Conservation (phyloP, 768 basidiomycete genomes). For the Phaeolepiota aurea region DNA sequence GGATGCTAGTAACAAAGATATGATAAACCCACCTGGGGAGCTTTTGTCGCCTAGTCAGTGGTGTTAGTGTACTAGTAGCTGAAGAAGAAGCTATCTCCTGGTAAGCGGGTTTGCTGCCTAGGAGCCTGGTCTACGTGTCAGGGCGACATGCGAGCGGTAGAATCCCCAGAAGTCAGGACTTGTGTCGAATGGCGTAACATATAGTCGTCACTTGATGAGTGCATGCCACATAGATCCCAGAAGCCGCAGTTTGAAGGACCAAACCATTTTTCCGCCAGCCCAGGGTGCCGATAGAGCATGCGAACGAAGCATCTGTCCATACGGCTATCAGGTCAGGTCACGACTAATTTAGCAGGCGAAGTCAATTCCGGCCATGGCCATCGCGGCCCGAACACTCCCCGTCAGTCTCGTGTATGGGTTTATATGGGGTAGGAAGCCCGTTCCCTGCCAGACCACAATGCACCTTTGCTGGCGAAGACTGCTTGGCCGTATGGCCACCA, state of each 20-base stretch:
- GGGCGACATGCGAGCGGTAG: conserved; percentile 22
- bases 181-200: conserved; percentile 14
- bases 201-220: conserved; percentile 23
- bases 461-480: not conserved
- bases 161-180: conserved; percentile 15
- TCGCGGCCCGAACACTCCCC: not conserved
- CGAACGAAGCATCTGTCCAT: not conserved
- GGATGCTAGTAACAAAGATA: not conserved
- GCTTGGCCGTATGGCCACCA: not conserved
- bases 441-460: not conserved
- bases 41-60: not conserved
- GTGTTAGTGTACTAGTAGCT: not conserved
- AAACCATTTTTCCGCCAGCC: not conserved
- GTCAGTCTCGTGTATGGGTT: not conserved
- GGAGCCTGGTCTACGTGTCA: conserved; percentile 23
- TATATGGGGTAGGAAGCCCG: not conserved
- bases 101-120: not conserved
- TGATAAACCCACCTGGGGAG: conserved; percentile 1
- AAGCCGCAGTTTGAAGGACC: conserved; percentile 4
- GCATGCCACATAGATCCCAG: conserved; percentile 14
- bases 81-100: conserved; percentile 3
- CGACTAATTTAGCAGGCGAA: not conserved
- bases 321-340: conserved; percentile 1
- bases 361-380: not conserved
- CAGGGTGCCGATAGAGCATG: conserved; percentile 3